phyloP scores from a whole-genome alignment of 305 asterid genomes.

The Plantago lanceolata region DNA sequence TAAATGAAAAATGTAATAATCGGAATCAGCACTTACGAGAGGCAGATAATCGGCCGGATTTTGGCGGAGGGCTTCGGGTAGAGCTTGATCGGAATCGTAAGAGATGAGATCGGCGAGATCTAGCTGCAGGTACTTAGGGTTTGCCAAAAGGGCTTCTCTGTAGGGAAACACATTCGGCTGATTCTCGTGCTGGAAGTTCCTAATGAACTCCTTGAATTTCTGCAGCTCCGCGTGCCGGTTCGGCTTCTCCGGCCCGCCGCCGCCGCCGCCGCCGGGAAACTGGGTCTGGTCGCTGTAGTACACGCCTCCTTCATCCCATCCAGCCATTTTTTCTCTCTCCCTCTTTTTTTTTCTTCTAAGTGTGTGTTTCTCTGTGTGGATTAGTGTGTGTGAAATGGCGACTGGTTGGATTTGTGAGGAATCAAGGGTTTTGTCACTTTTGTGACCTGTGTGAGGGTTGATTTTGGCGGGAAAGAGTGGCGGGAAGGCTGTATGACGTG shows the following conservation, averaged over 20 bases:
- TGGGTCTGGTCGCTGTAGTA: slow-evolving; percentile 94
- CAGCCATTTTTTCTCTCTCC: slow-evolving; percentile 3
- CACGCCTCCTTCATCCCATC: slow-evolving; percentile 71
- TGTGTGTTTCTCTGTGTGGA: not conserved
- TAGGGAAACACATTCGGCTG: slow-evolving; percentile 88
- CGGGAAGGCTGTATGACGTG: slow-evolving; percentile 55
- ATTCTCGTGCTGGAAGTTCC: slow-evolving; percentile 73
- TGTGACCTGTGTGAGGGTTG: not conserved
- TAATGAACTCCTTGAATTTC: slow-evolving; percentile 84
- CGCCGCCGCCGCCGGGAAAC: slow-evolving; percentile 61
- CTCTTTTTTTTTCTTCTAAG: not conserved
- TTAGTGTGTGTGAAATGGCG: slow-evolving; percentile 10
- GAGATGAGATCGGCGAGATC: slow-evolving; percentile 81
- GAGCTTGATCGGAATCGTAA: slow-evolving; percentile 77
- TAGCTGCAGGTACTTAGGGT: slow-evolving; percentile 65
- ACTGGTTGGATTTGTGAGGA: slow-evolving; percentile 25
- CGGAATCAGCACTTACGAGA: slow-evolving; percentile 41
- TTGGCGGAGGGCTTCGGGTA: slow-evolving; percentile 75
- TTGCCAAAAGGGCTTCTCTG: slow-evolving; percentile 81
- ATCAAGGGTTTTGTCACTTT: slow-evolving; percentile 4
- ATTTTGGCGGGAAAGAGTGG: slow-evolving; percentile 73
- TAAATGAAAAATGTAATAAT: not conserved
- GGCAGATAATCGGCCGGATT: slow-evolving; percentile 94
- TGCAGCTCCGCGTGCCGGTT: slow-evolving; percentile 74
- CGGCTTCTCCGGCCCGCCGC: slow-evolving; percentile 43